Evolutionary conservation across 2,329 filamentous ascomycete genomes (phyloP), one percentile per base, ranked within the genome.

Genomic region (Neofusicoccum kwambonambiense): DNA sequence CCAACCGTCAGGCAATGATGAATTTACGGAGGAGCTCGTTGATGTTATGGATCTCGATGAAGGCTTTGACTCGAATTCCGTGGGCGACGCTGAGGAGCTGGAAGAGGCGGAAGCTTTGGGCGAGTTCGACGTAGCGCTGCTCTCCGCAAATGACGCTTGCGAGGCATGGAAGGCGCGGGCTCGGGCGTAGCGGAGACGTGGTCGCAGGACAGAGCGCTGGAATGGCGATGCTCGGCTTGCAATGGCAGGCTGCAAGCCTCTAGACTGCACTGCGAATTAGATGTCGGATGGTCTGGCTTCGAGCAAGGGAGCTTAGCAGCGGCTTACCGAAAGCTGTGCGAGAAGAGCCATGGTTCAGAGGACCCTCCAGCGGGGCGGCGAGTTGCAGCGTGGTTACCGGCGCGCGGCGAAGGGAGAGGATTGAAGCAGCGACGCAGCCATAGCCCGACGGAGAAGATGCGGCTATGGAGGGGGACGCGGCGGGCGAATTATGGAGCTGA

Each of bases 1-100:
- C 91, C 91, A 94, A 71, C 89, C 87, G 15, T 80, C 72, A 9
- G 83, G 80, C 56, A 82, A 74, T 31, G 73, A 75, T 15, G 63
- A 47, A 6, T 62, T 58, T 9, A 34, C 47, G 15, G 62, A 62
- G 31, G 54, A 5, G 31, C 15, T 12, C 35, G 73, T 60, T 4
- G 51, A 22, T 34, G 41, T 35, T 41, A 17, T 56, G 17, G 62
- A 34, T 22, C 5, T 22, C 4, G 62, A 62, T 27, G 58, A 22
- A 13, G 15, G 17, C 27, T 51, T 31, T 7, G 63, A 51, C 5
- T 51, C 35, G 44, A 49, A 31, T 19, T 64, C 49, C 12, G 56
- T 47, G 19, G 63, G 27, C 31, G 56, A 35, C 7, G 54, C 34
- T n/a, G 68, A 60, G 47, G 70, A 44, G 35, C 69, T 67, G 66